Evolutionary conservation across 208 protist genomes (phyloP), one percentile per base, ranked within the genome.

Genomic region (Trypanosoma vivax): DNA sequence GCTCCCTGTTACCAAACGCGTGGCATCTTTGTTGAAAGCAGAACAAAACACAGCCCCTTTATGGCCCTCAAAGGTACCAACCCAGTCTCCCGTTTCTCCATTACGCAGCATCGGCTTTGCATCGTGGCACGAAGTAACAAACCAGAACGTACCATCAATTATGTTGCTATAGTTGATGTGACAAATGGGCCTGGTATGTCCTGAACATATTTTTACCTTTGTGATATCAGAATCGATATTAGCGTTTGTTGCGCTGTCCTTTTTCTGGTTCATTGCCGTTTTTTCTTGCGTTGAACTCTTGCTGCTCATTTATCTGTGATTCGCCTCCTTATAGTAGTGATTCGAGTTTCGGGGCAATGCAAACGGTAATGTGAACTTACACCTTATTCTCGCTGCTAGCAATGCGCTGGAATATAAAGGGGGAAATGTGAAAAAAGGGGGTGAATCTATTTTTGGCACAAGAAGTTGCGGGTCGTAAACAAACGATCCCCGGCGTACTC

Each of bases 41-140:
- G 87, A 92, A 60, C 84, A 94, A 65, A 92, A 97, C 14, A 98
- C 90, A 1, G 95, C 95, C 40, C 95, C 95, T 53, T 97, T 96
- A 73, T 98, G 95, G 3, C 91, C 95, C 50, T 96, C 88, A 52
- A 97, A 97, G 6, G 91, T 96, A 21, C 95, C 95, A 19, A 98
- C 92, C 93, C 95, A 98, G 60, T 97, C 95, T 28, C 95, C 92
- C 6, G 90, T 97, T 60, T 96, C 79, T 7, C 95, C 92, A 50
- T 95, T 94, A 33, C 92, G 76, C n/a, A 97, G 64, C 88, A 97
- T 95, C 9, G 95, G 88, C 43, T 93, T 94, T 10, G 88, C 72
- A 56, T 97, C 91, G 57, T 94, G 85, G 65, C 85, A 95, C 2
- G 85, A 82, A 24, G 83, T 92, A 29, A 92, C 86, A 70, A 95